Conservation (phyloP, 495 filamentous ascomycete species). For the Aspergillus saccharolyticus region DNA sequence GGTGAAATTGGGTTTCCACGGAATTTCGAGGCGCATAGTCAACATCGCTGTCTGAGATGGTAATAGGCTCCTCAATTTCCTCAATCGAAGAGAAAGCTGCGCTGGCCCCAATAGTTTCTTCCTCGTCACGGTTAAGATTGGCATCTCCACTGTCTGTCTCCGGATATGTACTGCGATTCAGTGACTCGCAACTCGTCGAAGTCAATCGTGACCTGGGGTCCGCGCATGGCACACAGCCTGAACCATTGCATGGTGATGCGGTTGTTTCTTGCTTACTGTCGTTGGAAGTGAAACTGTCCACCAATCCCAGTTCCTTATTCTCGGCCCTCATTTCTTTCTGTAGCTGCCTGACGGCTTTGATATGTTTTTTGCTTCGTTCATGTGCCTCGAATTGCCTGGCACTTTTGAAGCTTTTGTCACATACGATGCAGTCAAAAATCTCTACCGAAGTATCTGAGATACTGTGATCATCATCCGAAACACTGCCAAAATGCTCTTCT, state of each 20-base stretch:
- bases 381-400: constrained; percentile 90
- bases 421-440: constrained; percentile 83
- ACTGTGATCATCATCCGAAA: constrained; percentile 34
- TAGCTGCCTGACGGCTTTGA: constrained; percentile 75
- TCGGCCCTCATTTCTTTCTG: constrained; percentile 78
- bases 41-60: neutral
- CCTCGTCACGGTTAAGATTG: neutral
- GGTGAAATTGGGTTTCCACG: constrained; percentile 30
- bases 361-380: constrained; percentile 93
- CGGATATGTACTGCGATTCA: neutral
- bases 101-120: neutral
- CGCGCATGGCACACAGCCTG: neutral
- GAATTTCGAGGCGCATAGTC: constrained; percentile 46
- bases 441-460: constrained; percentile 49
- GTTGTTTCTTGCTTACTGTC: neutral
- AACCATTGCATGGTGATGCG: neutral
- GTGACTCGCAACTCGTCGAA: neutral
- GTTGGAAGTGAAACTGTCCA: constrained; percentile 1
- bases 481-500: constrained; percentile 49
- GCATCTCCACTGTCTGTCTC: neutral
- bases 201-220: neutral
- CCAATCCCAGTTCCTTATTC: constrained; percentile 44
- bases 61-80: neutral
- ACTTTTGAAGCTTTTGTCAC: constrained; percentile 89
- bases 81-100: neutral